These are phyloP conservation scores for Lachnellula subtilissima DNA, from an alignment of 2,329 filamentous ascomycete species.

Conservation along the genomic window DNA sequence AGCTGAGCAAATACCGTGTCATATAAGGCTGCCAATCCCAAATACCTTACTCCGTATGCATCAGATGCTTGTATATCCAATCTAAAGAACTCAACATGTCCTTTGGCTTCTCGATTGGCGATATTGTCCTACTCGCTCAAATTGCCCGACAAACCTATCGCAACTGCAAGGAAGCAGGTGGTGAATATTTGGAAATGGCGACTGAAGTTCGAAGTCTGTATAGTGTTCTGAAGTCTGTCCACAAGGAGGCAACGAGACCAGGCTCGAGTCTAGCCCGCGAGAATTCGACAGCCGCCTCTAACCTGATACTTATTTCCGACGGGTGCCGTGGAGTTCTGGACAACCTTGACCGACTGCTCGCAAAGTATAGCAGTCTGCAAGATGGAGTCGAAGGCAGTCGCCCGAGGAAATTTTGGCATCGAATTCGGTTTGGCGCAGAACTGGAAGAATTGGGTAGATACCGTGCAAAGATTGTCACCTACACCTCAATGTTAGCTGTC, in stretches of 20 bases:
- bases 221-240: conserved; percentile 1
- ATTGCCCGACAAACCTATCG: conserved; percentile 1
- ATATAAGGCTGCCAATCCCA: background rate
- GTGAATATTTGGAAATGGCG: conserved; percentile 3
- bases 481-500: background rate
- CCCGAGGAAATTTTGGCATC: background rate
- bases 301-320: background rate
- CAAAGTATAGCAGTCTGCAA: background rate
- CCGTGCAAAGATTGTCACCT: background rate
- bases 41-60: too few relatives aligned
- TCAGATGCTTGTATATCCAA: too few relatives aligned
- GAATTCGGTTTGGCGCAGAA: background rate
- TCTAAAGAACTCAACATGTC: background rate
- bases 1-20: background rate
- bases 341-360: background rate
- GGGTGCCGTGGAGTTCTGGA: background rate
- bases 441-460: background rate
- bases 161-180: conserved; percentile 4
- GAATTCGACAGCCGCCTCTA: background rate
- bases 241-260: background rate
- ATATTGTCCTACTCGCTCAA: conserved; percentile 1
- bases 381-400: background rate
- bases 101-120: conserved; percentile 2
- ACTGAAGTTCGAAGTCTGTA: conserved; percentile 2
- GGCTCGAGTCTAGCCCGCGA: background rate